Evolutionary conservation across 2,329 filamentous ascomycete species (phyloP).

Genomic region (Sarocladium brachiariae): DNA sequence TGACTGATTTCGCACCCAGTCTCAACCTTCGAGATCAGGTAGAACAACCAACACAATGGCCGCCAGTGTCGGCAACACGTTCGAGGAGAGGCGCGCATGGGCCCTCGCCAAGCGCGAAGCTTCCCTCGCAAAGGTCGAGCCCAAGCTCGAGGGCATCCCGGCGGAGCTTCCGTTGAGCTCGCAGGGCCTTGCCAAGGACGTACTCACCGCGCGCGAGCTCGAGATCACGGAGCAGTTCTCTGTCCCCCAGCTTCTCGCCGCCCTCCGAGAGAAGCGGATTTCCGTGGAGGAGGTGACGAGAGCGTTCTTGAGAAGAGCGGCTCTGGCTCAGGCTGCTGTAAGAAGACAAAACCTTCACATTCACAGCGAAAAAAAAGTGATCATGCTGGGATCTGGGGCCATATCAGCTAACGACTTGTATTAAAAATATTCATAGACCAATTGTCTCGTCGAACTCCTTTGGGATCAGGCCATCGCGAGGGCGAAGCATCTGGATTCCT

Average conservation of each 20-base stretch:
- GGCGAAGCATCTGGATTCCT: constrained; percentile 24
- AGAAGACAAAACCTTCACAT: too few species aligned
- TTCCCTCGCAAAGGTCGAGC: constrained; percentile 20
- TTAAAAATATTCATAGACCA: too few species aligned
- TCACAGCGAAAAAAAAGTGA: too few species aligned
- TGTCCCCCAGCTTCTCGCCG: constrained; percentile 6
- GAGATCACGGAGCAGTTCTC: constrained; percentile 10
- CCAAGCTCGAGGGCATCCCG: constrained; percentile 19
- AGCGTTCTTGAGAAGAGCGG: constrained; percentile 13
- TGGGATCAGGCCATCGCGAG: constrained; percentile 29
- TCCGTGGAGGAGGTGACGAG: constrained; percentile 10
- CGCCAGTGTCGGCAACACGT: too few species aligned
- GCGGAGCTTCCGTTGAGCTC: constrained; percentile 16
- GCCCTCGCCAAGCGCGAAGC: constrained; percentile 15
- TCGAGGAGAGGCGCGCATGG: not conserved
- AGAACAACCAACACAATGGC: too few species aligned
- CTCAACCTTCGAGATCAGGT: too few species aligned
- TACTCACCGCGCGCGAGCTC: constrained; percentile 16
- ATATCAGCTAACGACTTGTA: too few species aligned
- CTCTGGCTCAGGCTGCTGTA: constrained; percentile 10
- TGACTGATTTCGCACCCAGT: too few species aligned
- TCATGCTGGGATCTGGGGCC: too few species aligned
- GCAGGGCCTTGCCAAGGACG: constrained; percentile 15
- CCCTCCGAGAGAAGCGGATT: constrained; percentile 1
- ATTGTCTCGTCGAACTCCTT: constrained; percentile 26